Conservation (phyloP, 805 yeast genomes). For the Cyberlindnera lachancei region DNA sequence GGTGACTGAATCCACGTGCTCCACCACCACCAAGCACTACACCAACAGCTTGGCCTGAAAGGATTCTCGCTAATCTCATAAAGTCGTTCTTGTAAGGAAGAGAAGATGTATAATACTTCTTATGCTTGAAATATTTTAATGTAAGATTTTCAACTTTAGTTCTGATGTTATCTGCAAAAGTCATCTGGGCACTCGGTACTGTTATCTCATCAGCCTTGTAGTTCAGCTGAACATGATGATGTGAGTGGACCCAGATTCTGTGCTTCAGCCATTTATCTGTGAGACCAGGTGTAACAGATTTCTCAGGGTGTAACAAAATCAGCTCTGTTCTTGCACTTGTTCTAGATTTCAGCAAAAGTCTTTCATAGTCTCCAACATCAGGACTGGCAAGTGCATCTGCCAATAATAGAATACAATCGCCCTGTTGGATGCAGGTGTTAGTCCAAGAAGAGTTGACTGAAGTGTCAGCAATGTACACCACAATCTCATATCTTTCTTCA, state of each 20-base stretch:
- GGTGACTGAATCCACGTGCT: constrained; percentile 87
- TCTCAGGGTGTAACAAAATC: constrained; percentile 76
- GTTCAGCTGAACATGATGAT: constrained; percentile 82
- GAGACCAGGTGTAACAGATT: constrained; percentile 75
- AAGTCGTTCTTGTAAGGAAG: constrained; percentile 77
- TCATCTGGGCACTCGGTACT: constrained; percentile 11
- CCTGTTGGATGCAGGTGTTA: constrained; percentile 85
- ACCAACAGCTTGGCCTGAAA: constrained; percentile 92
- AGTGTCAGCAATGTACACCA: constrained; percentile 85
- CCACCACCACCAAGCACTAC: constrained; percentile 97
- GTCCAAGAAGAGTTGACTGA: constrained; percentile 84
- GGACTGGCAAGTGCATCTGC: constrained; percentile 78
- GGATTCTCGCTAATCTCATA: constrained; percentile 76
- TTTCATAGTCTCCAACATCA: constrained; percentile 79
- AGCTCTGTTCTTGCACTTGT: constrained; percentile 86
- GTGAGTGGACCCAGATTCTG: constrained; percentile 86
- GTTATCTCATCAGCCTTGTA: constrained; percentile 11
- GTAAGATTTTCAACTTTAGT: constrained; percentile 30
- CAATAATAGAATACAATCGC: constrained; percentile 83
- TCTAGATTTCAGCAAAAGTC: constrained; percentile 61
- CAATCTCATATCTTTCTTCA: constrained; percentile 84
- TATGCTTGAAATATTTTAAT: constrained; percentile 19
- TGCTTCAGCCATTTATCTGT: constrained; percentile 80
- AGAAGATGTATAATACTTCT: constrained; percentile 21
- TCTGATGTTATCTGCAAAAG: constrained; percentile 22